Evolutionary conservation across 202 grass and related monocot genomes (phyloP).

Genomic region (Dendrocalamus latiflorus): DNA sequence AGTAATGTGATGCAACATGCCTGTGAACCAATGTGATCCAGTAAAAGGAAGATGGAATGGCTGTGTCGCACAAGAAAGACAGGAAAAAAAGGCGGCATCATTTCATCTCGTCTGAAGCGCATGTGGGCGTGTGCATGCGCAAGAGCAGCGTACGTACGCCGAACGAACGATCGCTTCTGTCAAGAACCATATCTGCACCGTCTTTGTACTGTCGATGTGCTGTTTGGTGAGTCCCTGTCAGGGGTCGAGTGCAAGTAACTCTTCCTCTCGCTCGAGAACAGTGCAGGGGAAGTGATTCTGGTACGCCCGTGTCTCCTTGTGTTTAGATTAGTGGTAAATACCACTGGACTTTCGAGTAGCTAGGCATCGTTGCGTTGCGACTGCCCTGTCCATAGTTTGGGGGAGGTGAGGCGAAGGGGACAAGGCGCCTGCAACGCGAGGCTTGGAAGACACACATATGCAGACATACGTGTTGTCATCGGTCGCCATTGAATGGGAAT

Average conservation of each 20-base stretch:
- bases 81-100: neutral
- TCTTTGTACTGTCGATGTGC: neutral
- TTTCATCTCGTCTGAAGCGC: neutral
- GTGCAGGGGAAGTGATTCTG: conserved; percentile 29
- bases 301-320: neutral
- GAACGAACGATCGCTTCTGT: neutral
- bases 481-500: neutral
- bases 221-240: conserved; percentile 20
- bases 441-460: too few relatives aligned
- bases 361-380: too few relatives aligned
- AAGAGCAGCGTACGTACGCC: neutral
- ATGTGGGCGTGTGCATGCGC: neutral
- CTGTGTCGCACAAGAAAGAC: conserved; percentile 10
- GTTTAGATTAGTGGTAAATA: neutral
- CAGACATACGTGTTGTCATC: too few relatives aligned
- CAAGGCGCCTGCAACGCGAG: too few relatives aligned
- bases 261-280: neutral
- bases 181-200: neutral
- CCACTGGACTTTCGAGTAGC: too few relatives aligned
- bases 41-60: neutral
- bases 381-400: too few relatives aligned
- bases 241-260: conserved; percentile 50
- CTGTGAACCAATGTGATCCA: neutral
- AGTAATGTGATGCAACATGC: neutral
- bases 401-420: too few relatives aligned